Evolutionary conservation across 768 basidiomycete species (phyloP).

Genomic region (Boletus rufocinnamomeus): DNA sequence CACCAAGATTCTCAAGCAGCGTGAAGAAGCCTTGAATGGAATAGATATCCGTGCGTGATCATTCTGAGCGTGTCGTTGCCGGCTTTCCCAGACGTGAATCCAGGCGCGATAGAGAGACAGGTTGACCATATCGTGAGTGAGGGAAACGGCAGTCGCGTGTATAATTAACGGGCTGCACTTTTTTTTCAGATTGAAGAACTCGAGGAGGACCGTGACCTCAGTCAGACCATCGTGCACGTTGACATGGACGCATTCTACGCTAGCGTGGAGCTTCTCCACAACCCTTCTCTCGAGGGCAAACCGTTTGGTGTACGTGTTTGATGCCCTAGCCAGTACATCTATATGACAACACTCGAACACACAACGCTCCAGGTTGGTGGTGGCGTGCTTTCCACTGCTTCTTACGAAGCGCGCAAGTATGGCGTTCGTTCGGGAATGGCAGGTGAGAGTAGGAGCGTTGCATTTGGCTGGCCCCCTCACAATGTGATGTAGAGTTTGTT

Average conservation of each 20-base stretch:
- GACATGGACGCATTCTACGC: constrained; percentile 97
- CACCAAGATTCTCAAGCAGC: constrained; percentile 60
- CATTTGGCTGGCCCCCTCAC: not conserved
- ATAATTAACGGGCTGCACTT: not conserved
- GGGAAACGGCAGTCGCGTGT: not conserved
- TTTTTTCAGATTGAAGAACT: constrained; percentile 57
- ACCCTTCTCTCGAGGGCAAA: constrained; percentile 66
- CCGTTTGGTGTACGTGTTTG: constrained; percentile 64
- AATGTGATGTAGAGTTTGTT: constrained; percentile 64
- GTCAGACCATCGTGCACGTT: constrained; percentile 86
- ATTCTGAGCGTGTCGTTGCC: not conserved
- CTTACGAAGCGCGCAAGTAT: constrained; percentile 88
- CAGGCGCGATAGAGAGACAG: constrained; percentile 60
- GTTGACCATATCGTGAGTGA: constrained; percentile 73
- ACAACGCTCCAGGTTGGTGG: constrained; percentile 59
- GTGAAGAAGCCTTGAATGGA: constrained; percentile 57
- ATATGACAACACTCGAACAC: constrained; percentile 5
- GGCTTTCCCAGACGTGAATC: not conserved
- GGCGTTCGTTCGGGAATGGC: constrained; percentile 96
- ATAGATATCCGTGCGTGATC: constrained; percentile 55
- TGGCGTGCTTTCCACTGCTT: constrained; percentile 86
- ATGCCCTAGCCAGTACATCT: too few species aligned
- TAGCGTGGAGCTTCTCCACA: constrained; percentile 70
- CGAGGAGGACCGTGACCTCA: constrained; percentile 75
- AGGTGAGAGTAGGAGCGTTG: constrained; percentile 44